phyloP scores from a whole-genome alignment of 257 asterid genomes.

The Ligustrum vulgare region DNA sequence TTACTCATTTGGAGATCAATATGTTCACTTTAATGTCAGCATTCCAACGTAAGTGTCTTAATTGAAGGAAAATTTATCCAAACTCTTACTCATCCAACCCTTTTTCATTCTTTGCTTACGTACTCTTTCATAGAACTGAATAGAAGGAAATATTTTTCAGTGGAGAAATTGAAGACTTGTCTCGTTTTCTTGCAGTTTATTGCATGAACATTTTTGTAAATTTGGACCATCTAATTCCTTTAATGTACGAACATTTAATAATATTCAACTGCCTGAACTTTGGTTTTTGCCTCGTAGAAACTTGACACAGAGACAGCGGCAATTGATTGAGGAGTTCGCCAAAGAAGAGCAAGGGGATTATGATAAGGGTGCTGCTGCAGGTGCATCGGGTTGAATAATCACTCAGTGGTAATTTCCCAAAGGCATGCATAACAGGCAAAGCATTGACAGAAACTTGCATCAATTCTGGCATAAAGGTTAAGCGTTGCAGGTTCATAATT shows the following conservation, averaged over 20 bases:
- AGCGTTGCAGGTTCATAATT: neutral
- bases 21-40: conserved; percentile 88
- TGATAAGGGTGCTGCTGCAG: conserved; percentile 54
- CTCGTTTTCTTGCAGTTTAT: neutral
- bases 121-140: neutral
- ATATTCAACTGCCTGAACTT: neutral
- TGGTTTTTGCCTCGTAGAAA: conserved; percentile 36
- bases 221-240: neutral
- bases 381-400: conserved; percentile 44
- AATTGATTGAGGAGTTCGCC: conserved; percentile 68
- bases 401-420: neutral
- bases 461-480: neutral
- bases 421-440: neutral
- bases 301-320: conserved; percentile 68
- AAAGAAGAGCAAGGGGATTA: conserved; percentile 67
- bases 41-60: conserved; percentile 71
- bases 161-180: neutral
- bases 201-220: neutral
- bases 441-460: neutral
- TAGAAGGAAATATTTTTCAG: neutral
- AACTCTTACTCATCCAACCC: neutral
- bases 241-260: neutral
- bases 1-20: conserved; percentile 75
- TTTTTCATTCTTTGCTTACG: neutral
- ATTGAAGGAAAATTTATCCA: neutral